Conservation (phyloP, 2,329 filamentous ascomycete species). For the Alternaria longipes region DNA sequence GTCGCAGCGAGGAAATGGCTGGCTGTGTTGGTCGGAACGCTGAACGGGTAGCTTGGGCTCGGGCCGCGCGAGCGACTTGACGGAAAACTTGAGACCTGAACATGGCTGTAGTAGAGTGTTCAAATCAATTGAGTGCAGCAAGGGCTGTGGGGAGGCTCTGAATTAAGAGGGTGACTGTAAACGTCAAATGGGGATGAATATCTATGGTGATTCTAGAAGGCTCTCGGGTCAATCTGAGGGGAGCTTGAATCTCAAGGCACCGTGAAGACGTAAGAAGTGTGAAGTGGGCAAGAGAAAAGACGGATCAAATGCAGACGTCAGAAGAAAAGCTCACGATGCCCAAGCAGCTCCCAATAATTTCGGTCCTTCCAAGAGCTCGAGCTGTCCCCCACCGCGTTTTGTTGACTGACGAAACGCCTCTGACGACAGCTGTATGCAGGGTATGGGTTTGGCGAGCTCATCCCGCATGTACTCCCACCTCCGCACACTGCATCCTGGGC, state of each 20-base stretch:
- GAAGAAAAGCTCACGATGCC: conserved; percentile 18
- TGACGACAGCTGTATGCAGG: conserved; percentile 39
- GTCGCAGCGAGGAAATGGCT: conserved; percentile 31
- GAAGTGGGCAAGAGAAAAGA: not conserved
- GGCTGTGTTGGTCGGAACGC: conserved; percentile 31
- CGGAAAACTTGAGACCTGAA: conserved; percentile 47
- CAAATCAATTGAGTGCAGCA: not conserved
- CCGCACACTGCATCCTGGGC: conserved; percentile 15
- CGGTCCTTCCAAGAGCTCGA: conserved; percentile 26
- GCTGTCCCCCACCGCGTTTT: conserved; percentile 27
- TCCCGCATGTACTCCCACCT: conserved; percentile 17
- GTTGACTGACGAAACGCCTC: conserved; percentile 21
- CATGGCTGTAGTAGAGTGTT: conserved; percentile 36
- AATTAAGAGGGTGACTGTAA: conserved; percentile 15
- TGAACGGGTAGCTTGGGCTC: conserved; percentile 40
- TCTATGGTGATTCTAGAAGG: conserved; percentile 5
- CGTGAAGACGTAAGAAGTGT: conserved; percentile 18
- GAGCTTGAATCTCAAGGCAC: conserved; percentile 18
- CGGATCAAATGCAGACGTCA: conserved; percentile 14
- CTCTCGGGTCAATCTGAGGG: conserved; percentile 3
- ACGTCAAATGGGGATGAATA: not conserved
- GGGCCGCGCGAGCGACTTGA: conserved; percentile 39
- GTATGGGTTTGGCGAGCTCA: conserved; percentile 32
- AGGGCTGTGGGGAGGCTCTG: not conserved
- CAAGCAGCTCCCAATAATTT: conserved; percentile 14